Percentiles rank a stretch among this genome's conserved stretches.
Evolutionary conservation across 2,329 filamentous ascomycete genomes (phyloP).

Genomic region (Penicillium sp.): DNA sequence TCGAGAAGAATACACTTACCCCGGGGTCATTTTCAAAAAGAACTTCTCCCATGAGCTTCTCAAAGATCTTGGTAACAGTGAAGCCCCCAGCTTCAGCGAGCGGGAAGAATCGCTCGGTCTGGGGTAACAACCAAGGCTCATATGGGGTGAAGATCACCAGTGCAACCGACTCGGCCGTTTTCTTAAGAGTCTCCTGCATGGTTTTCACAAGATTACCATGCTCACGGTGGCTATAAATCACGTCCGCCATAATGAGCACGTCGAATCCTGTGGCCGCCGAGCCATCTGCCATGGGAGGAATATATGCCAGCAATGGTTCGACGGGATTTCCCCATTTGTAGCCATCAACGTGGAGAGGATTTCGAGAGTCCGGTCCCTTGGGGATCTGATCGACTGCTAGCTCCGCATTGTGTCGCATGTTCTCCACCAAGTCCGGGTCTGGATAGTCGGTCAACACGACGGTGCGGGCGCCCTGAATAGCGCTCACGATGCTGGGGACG

Average conservation of each 20-base stretch:
- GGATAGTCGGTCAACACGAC: slow-evolving; percentile 87
- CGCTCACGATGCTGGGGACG: slow-evolving; percentile 78
- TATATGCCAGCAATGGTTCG: slow-evolving; percentile 60
- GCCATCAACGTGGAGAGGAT: slow-evolving; percentile 64
- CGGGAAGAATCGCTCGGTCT: slow-evolving; percentile 87
- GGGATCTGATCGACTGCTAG: slow-evolving; percentile 54
- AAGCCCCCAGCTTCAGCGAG: slow-evolving; percentile 73
- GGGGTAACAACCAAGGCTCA: slow-evolving; percentile 83
- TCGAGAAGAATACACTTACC: slow-evolving; percentile 45
- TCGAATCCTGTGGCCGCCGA: slow-evolving; percentile 68
- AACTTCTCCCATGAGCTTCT: slow-evolving; percentile 80
- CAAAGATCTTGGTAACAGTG: slow-evolving; percentile 75
- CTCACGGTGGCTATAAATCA: slow-evolving; percentile 90
- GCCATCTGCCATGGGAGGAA: slow-evolving; percentile 60
- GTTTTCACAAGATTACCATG: slow-evolving; percentile 77
- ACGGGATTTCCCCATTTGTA: slow-evolving; percentile 82
- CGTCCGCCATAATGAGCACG: slow-evolving; percentile 81
- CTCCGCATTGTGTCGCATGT: slow-evolving; percentile 75
- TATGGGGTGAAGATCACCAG: slow-evolving; percentile 95
- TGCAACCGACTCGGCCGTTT: slow-evolving; percentile 61
- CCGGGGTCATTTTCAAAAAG: slow-evolving; percentile 90
- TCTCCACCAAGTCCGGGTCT: slow-evolving; percentile 79
- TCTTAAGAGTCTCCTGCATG: slow-evolving; percentile 68
- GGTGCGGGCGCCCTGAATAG: slow-evolving; percentile 69
- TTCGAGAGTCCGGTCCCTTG: slow-evolving; percentile 35